Base-by-base conservation (phyloP, 495 filamentous ascomycete species). In the Aspergillus homomorphus region DNA sequence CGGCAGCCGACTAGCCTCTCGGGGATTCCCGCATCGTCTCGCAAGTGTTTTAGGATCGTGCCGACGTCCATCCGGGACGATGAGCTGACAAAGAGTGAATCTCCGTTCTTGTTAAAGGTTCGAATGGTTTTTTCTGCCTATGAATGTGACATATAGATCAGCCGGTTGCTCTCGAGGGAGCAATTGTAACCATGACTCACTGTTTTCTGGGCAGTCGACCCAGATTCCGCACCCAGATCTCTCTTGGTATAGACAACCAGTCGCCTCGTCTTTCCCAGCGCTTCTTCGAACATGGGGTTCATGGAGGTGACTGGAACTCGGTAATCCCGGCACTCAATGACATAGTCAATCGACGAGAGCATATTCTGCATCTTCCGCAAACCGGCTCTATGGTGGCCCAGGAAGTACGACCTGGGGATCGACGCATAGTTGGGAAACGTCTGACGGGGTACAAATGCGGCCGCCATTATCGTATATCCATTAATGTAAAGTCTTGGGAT, bases 301-400 rank as follows among this genome's bases (percentile, higher is more conserved):
- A 90, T 81, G 0, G 90, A 93, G 0, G 90, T 90, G 4, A 97
- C 71, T 2, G 94, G 94, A 7, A 95, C 84, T 41, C 94, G 87
- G 68, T 90, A 93, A 74, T 99, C 94, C 53, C 94, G 89, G 73
- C 92, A 96, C 73, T 99, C 94, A 56, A 99, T 84, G 51, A 99
- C 84, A 46, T 98, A 87, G 61, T 92, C 89, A 56, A 96, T 89
- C 49, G 84, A 82, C 45, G 84, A 84, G 48, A 99, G 83, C 74
- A 88, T 80, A 56, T 84, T 85, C 72, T 89, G 89, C 89, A 99
- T 98, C 69, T 88, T 87, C 19, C 76, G 76, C 20, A 98, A 77
- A n/a, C 89, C 94, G 38, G 88, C 79, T 45, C 82, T 80, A 78
- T 99, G 94, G 70, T 99, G 94, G 56, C 94, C 94, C n/a, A 98